phyloP scores from a whole-genome alignment of 2,329 filamentous ascomycete species.

The Pseudogymnoascus sp. region DNA sequence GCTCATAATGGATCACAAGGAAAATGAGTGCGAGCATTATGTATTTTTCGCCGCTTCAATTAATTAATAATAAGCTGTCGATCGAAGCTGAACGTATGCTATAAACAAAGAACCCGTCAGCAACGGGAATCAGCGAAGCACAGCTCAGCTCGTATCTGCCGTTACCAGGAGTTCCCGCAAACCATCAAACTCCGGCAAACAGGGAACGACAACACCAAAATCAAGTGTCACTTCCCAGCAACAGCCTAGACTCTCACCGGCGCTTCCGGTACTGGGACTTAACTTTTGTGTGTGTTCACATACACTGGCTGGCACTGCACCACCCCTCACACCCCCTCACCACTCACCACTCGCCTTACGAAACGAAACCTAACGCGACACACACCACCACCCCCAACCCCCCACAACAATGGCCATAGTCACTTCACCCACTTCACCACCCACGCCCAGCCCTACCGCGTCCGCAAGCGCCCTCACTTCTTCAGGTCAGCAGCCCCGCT shows the following conservation, averaged over 20 bases:
- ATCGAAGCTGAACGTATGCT: neutral
- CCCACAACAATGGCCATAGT: neutral
- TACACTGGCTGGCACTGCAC: neutral
- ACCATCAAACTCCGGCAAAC: neutral
- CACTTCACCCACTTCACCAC: neutral
- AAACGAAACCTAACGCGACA: neutral
- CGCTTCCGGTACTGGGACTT: neutral
- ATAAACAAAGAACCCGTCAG: neutral
- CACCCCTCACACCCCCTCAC: neutral
- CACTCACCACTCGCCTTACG: neutral
- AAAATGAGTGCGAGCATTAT: neutral
- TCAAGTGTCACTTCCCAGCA: conserved; percentile 1
- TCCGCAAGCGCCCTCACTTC: conserved; percentile 5
- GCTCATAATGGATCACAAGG: conserved; percentile 15
- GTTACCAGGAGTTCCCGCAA: neutral
- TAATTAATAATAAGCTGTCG: conserved; percentile 6
- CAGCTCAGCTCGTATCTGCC: conserved; percentile 7
- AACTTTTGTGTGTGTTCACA: neutral
- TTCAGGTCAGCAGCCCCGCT: conserved; percentile 9
- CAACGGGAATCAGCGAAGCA: neutral
- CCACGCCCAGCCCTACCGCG: conserved; percentile 7
- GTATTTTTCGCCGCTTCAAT: neutral
- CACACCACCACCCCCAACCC: neutral
- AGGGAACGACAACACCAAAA: neutral
- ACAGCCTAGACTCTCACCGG: neutral